Evolutionary conservation across 225 moss, liverwort and hornwort genomes (phyloP).

Genomic region (Neckera pumila): DNA sequence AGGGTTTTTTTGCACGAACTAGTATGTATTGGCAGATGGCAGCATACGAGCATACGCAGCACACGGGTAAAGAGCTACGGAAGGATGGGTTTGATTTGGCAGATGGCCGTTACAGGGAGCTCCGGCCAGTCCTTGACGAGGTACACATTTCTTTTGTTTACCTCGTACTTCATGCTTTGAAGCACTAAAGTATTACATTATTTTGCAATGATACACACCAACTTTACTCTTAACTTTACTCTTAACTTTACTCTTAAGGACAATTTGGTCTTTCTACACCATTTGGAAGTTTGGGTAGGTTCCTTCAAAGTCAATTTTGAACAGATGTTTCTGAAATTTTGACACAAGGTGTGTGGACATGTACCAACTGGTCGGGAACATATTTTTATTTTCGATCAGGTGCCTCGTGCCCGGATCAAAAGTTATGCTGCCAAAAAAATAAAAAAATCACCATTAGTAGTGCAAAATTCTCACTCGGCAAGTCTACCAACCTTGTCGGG

Average conservation of each 20-base stretch:
- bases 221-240: background rate
- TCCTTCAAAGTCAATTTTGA: background rate
- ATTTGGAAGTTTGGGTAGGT: background rate
- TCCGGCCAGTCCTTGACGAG: slow-evolving; percentile 75
- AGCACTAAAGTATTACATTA: background rate
- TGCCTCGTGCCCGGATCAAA: background rate
- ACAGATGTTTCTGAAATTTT: background rate
- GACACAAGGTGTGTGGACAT: background rate
- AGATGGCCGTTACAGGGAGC: slow-evolving; percentile 70
- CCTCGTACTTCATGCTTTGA: background rate
- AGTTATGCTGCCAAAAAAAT: background rate
- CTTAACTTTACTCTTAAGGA: background rate
- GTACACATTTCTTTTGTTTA: background rate
- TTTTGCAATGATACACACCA: background rate
- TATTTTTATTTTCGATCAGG: background rate
- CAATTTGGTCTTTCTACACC: background rate
- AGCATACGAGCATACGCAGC: slow-evolving; percentile 77
- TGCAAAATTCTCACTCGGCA: background rate
- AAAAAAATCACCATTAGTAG: too few species aligned
- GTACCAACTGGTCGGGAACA: background rate
- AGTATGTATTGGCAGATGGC: slow-evolving; percentile 85
- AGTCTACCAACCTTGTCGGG: rapidly evolving
- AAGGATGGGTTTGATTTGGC: slow-evolving; percentile 89
- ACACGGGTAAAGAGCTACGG: slow-evolving; percentile 78
- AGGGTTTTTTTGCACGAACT: slow-evolving; percentile 65